These are phyloP conservation scores for Drechslerella coelobrocha DNA, from an alignment of 2,329 filamentous ascomycete species.

Conservation along the genomic window DNA sequence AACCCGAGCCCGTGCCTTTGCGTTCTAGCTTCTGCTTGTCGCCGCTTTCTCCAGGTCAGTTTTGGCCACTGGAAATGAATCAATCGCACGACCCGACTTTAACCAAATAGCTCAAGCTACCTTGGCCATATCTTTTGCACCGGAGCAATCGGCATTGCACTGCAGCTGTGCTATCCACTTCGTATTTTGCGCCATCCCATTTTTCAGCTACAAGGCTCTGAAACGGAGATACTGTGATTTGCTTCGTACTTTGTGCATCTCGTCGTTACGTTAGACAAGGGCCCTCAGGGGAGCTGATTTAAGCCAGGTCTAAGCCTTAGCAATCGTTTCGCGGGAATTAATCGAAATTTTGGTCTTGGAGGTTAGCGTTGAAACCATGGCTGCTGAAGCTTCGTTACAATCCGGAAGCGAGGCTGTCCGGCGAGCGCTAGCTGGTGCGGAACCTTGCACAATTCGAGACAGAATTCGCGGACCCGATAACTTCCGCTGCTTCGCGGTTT, in stretches of 20 bases:
- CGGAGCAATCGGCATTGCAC: no score
- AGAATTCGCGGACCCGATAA: not conserved
- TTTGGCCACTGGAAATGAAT: no score
- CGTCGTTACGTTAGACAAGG: not conserved
- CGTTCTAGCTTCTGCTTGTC: not conserved
- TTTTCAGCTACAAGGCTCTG: not conserved
- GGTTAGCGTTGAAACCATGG: not conserved
- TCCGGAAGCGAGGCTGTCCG: not conserved
- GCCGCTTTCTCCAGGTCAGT: no score
- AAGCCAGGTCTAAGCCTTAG: not conserved
- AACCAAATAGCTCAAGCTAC: no score
- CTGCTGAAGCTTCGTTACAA: not conserved
- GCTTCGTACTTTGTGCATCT: not conserved
- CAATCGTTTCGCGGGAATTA: constrained; percentile 1
- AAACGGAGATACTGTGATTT: not conserved
- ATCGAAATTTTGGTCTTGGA: no score
- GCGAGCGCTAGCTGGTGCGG: constrained; percentile 1
- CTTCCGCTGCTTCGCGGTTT: not conserved
- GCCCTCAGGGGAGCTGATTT: not conserved
- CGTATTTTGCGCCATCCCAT: not conserved
- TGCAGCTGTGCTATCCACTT: not conserved
- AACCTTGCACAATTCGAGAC: not conserved
- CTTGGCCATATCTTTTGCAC: no score
- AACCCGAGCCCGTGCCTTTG: not conserved
- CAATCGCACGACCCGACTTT: no score